Evolutionary conservation across 768 basidiomycete genomes (phyloP).

Genomic region (Chlorophyllum brunneum): DNA sequence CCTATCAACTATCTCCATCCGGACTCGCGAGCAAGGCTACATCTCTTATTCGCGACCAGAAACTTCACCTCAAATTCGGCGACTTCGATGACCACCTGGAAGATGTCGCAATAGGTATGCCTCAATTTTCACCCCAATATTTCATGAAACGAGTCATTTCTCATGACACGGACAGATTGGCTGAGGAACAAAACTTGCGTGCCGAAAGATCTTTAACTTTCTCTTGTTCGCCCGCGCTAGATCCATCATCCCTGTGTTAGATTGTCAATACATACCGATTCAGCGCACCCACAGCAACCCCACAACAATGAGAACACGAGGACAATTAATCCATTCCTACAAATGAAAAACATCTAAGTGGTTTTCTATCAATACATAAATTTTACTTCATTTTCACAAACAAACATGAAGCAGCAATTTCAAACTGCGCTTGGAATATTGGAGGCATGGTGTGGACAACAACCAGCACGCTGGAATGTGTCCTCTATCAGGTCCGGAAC

Average conservation of each 20-base stretch:
- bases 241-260: background rate
- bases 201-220: slow-evolving; percentile 21
- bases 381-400: background rate
- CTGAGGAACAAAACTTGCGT: slow-evolving; percentile 36
- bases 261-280: background rate
- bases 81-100: slow-evolving; percentile 86
- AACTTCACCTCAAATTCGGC: slow-evolving; percentile 56
- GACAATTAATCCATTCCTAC: no score
- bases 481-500: background rate
- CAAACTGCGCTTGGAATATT: background rate
- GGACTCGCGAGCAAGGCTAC: slow-evolving; percentile 45
- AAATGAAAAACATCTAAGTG: slow-evolving; percentile 1
- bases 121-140: slow-evolving; percentile 17
- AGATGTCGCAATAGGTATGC: slow-evolving; percentile 55
- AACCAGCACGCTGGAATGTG: background rate
- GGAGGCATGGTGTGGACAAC: background rate
- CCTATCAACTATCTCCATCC: slow-evolving; percentile 42
- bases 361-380: background rate
- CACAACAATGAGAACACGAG: no score
- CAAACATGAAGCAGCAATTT: background rate
- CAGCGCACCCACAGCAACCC: no score
- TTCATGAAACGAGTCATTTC: background rate
- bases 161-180: slow-evolving; percentile 31
- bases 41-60: slow-evolving; percentile 43
- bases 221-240: background rate